Conservation (phyloP, 1,284 basidiomycete genomes). For the Exsudoporus floridanus region DNA sequence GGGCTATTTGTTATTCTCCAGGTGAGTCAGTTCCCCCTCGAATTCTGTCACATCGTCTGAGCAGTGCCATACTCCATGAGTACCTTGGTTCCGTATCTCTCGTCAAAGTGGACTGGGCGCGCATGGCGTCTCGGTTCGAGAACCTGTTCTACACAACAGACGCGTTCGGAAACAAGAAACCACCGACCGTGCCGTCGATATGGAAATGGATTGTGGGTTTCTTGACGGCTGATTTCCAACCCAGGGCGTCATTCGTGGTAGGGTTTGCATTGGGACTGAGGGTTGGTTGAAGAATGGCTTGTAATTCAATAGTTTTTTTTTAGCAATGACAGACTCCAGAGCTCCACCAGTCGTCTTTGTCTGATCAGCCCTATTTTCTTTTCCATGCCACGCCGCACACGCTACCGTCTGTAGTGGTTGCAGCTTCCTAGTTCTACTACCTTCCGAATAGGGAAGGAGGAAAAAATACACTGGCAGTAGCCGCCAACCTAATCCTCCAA, state of each 20-base stretch:
- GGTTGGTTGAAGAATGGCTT: constrained; percentile 45
- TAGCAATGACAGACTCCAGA: neutral
- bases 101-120: constrained; percentile 79
- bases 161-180: constrained; percentile 46
- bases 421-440: neutral
- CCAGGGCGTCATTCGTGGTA: constrained; percentile 71
- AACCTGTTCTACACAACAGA: constrained; percentile 68
- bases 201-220: constrained; percentile 82
- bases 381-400: neutral
- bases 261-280: constrained; percentile 70
- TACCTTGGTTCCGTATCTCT: constrained; percentile 73
- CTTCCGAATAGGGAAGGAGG: constrained; percentile 26
- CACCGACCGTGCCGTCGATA: constrained; percentile 64
- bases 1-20: constrained; percentile 86
- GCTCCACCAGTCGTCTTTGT: neutral
- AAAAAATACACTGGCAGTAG: constrained; percentile 22
- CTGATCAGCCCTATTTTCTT: neutral
- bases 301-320: neutral
- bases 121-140: constrained; percentile 65
- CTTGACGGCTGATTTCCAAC: constrained; percentile 91
- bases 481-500: neutral
- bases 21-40: constrained; percentile 44
- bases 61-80: constrained; percentile 39
- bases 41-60: neutral
- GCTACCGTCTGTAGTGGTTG: neutral